These are phyloP conservation scores for Schoenoplectus tabernaemontani DNA, from an alignment of 202 grass and related monocot species.

Conservation along the genomic window DNA sequence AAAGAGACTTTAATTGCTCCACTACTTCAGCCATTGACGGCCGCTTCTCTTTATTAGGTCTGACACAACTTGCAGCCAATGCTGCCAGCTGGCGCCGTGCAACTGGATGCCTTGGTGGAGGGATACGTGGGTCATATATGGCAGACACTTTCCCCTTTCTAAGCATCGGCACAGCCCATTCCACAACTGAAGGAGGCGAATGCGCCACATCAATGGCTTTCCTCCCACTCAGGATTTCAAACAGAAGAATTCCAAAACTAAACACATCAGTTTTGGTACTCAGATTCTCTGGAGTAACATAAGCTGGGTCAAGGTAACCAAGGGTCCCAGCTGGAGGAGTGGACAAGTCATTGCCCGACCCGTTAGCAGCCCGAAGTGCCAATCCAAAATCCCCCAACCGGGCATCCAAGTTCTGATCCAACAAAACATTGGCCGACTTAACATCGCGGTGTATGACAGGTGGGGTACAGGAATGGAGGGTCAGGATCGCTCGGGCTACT, in stretches of 20 bases:
- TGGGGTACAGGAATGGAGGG: slow-evolving; percentile 61
- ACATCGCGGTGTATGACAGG: slow-evolving; percentile 88
- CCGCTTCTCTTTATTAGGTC: slow-evolving; percentile 61
- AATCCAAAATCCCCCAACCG: slow-evolving; percentile 90
- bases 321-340: slow-evolving; percentile 70
- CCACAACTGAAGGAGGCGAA: slow-evolving; percentile 84
- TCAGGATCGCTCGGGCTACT: slow-evolving; percentile 59
- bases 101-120: slow-evolving; percentile 40
- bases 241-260: slow-evolving; percentile 96
- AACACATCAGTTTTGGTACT: slow-evolving; percentile 99
- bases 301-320: slow-evolving; percentile 89
- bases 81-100: slow-evolving; percentile 55
- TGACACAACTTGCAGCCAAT: slow-evolving; percentile 72
- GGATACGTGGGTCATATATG: slow-evolving; percentile 66
- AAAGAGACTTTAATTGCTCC: slow-evolving; percentile 46
- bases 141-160: slow-evolving; percentile 63
- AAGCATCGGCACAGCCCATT: slow-evolving; percentile 88
- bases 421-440: slow-evolving; percentile 85
- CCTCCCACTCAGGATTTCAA: slow-evolving; percentile 95
- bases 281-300: slow-evolving; percentile 86
- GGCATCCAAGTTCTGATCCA: slow-evolving; percentile 77
- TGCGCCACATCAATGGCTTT: slow-evolving; percentile 89
- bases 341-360: slow-evolving; percentile 14
- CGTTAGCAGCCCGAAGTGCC: slow-evolving; percentile 38
- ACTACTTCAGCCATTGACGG: slow-evolving; percentile 83